Conservation (phyloP, 208 protist genomes). For the Leishmania guyanensis region DNA sequence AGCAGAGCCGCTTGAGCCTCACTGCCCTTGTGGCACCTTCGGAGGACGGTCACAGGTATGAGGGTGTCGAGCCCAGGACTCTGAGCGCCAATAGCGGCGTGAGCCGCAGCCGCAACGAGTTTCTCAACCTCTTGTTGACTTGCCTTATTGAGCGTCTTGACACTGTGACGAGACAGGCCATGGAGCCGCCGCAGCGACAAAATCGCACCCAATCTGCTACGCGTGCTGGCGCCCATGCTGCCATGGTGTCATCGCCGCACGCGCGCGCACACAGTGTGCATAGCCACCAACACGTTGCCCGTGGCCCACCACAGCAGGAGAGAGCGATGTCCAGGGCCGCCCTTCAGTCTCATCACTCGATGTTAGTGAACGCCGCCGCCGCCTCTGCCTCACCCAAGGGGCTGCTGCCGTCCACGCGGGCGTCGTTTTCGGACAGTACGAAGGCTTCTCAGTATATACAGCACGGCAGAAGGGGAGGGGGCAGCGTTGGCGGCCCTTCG, state of each 20-base stretch:
- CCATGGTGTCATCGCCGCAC: background rate
- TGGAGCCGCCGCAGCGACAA: conserved; percentile 1
- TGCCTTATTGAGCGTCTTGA: conserved; percentile 40
- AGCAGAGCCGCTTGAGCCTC: background rate
- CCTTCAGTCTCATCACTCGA: background rate
- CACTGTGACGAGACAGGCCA: conserved; percentile 17
- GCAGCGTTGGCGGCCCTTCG: background rate
- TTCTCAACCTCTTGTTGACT: conserved; percentile 7
- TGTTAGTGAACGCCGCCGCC: background rate
- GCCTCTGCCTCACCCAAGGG: background rate
- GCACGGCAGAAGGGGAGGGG: background rate
- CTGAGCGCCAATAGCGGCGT: background rate
- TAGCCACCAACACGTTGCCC: background rate
- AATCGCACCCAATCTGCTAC: background rate
- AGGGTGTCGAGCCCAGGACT: background rate
- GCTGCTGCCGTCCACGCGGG: background rate
- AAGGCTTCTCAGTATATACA: background rate
- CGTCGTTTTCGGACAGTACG: background rate
- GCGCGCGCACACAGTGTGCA: conserved; percentile 2
- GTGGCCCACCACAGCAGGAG: background rate
- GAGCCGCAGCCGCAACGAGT: conserved; percentile 1
- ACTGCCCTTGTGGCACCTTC: background rate
- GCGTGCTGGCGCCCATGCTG: background rate
- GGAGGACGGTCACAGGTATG: background rate
- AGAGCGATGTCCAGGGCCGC: background rate